A percentile compares a stretch with the other conserved stretches of the same genome.
phyloP scores from a whole-genome alignment of 805 yeast genomes.

The Torulaspora gathmanii region DNA sequence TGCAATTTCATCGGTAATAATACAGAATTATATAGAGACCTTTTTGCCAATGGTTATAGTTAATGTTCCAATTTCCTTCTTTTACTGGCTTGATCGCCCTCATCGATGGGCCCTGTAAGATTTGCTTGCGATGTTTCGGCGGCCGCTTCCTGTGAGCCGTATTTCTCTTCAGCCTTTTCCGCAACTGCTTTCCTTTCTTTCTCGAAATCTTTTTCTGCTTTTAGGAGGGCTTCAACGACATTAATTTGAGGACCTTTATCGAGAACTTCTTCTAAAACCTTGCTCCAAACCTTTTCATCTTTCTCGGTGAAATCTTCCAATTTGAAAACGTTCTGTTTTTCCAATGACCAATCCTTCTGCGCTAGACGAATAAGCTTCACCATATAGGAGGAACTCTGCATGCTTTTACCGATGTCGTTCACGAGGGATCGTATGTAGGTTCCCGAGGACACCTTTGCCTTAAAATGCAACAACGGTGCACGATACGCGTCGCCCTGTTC shows the following conservation, averaged over 20 bases:
- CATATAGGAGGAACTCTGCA: slow-evolving; percentile 83
- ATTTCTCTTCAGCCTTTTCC: slow-evolving; percentile 4
- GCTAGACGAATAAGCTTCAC: slow-evolving; percentile 65
- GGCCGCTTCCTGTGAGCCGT: slow-evolving; percentile 1
- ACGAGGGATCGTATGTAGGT: slow-evolving; percentile 87
- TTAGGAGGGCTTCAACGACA: slow-evolving; percentile 38
- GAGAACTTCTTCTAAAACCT: slow-evolving; percentile 53
- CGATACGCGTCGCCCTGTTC: slow-evolving; percentile 40
- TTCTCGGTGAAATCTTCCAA: slow-evolving; percentile 59
- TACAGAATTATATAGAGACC: slow-evolving; percentile 11
- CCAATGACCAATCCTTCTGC: slow-evolving; percentile 84
- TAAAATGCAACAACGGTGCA: slow-evolving; percentile 69
- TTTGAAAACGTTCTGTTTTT: slow-evolving; percentile 60
- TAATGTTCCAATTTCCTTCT: slow-evolving; percentile 19
- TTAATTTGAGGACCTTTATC: slow-evolving; percentile 42
- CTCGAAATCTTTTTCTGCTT: slow-evolving; percentile 27
- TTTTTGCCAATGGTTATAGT: background rate
- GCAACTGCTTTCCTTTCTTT: slow-evolving; percentile 3
- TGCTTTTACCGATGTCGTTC: slow-evolving; percentile 81
- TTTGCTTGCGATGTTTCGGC: background rate
- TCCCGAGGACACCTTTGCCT: slow-evolving; percentile 84
- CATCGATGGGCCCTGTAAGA: background rate
- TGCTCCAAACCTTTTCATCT: slow-evolving; percentile 65
- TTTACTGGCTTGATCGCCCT: background rate
- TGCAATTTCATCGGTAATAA: slow-evolving; percentile 42